Base-by-base conservation (phyloP, 2,329 filamentous ascomycete genomes). In the Neospermospora avenae region DNA sequence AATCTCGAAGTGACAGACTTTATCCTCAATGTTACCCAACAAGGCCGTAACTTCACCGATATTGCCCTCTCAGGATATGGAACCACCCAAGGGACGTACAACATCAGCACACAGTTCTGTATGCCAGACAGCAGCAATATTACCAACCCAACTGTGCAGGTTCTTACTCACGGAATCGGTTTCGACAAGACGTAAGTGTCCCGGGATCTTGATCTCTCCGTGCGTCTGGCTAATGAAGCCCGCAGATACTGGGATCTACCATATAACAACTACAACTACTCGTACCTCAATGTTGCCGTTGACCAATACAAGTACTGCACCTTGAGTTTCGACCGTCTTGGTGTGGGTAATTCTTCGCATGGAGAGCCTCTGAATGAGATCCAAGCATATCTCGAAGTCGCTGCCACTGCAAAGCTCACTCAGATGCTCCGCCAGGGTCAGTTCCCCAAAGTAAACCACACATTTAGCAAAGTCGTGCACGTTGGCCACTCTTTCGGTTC, bases 401-500 rank as follows among this genome's bases (percentile, higher is more conserved):
- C 80, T 25, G 83, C 83, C 10, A 78, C 88, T 24, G 75, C 76
- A 35, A 74, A 76, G 2, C 73, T 89, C 3, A 87, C 84, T 0
- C 69, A 70, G 11, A 72, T 74, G 63, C 74, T 84, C 1, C 80
- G 81, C 31, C 66, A 71, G 1, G 79, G 80, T 49, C 67, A 68
- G 0, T 73, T 87, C 24, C 69, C 75, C 0, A 72, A 74, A 20
- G 70, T 81, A n/a, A 69, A 69, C 28, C 49, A 64, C 45, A 20
- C 63, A 20, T 35, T 77, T 74, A 65, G 68, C 46, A 78, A 81
- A 67, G 74, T 84, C 24, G 75, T 85, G 8, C 85, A 88, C 69
- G 77, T 86, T 16, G 86, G 85, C 13, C 85, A 89, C 74, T 85
- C 81, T 0, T 88, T 85, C 65, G 86, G 86, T 34, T 84, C 84